phyloP scores from a whole-genome alignment of 495 filamentous ascomycete genomes.

The Daldinia loculata region DNA sequence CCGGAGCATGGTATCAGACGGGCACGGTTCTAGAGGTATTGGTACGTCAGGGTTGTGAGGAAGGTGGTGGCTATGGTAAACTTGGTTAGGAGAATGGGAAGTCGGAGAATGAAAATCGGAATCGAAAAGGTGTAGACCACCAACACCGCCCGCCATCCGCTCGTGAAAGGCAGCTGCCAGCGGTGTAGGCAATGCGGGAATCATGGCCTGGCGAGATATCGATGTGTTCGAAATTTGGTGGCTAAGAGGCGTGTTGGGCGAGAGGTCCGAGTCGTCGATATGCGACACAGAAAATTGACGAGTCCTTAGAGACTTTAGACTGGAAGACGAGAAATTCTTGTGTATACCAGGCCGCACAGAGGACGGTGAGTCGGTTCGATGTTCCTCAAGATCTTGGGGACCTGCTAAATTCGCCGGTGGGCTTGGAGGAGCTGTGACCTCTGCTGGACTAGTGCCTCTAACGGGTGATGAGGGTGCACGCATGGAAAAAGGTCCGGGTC shows the following conservation, averaged over 20 bases:
- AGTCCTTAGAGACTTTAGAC: constrained; percentile 72
- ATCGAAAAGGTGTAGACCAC: constrained; percentile 85
- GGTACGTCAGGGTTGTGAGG: constrained; percentile 59
- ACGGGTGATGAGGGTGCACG: constrained; percentile 47
- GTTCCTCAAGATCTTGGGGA: constrained; percentile 41
- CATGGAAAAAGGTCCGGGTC: constrained; percentile 46
- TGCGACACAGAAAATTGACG: constrained; percentile 80
- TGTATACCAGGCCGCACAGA: constrained; percentile 62
- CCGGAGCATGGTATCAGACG: constrained; percentile 81
- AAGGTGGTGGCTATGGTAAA: constrained; percentile 43
- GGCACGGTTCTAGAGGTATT: constrained; percentile 87
- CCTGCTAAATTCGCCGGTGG: constrained; percentile 21
- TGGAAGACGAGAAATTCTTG: constrained; percentile 83
- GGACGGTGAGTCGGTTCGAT: constrained; percentile 52
- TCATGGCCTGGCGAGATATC: constrained; percentile 51
- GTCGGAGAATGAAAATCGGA: constrained; percentile 80
- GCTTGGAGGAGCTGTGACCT: constrained; percentile 46
- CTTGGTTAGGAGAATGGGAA: constrained; percentile 70
- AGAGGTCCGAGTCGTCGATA: constrained; percentile 72
- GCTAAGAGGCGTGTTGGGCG: constrained; percentile 77
- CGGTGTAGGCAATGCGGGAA: constrained; percentile 76
- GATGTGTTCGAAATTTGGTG: constrained; percentile 67
- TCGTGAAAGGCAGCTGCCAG: constrained; percentile 65
- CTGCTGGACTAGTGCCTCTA: constrained; percentile 41
- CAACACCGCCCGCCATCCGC: constrained; percentile 60